phyloP scores from a whole-genome alignment of 1,284 basidiomycete genomes.

The Apiotrichum domesticum region DNA sequence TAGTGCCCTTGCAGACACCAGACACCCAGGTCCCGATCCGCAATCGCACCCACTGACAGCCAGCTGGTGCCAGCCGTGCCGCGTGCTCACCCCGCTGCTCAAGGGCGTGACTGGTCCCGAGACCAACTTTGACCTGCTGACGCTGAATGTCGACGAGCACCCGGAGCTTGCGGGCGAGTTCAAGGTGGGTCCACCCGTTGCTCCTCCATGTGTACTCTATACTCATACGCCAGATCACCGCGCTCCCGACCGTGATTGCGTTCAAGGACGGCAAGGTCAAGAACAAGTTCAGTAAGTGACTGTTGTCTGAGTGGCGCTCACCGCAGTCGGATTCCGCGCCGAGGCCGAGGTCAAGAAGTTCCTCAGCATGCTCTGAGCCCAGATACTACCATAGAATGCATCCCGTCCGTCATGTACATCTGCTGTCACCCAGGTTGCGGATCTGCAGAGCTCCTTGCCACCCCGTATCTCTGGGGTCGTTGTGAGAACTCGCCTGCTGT shows the following conservation, averaged over 20 bases:
- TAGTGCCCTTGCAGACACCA: not conserved
- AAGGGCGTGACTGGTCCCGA: slow-evolving; percentile 38
- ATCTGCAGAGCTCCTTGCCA: slow-evolving; percentile 12
- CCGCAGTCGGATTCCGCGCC: slow-evolving; percentile 38
- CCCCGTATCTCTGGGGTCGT: too few relatives aligned
- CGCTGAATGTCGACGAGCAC: slow-evolving; percentile 42
- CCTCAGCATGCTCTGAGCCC: slow-evolving; percentile 28
- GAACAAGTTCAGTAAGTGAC: slow-evolving; percentile 44
- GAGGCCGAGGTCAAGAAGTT: slow-evolving; percentile 43
- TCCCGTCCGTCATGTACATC: slow-evolving; percentile 12
- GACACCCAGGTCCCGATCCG: not conserved
- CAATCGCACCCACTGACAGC: too few relatives aligned
- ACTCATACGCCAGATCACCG: slow-evolving; percentile 31
- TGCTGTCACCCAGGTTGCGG: slow-evolving; percentile 37
- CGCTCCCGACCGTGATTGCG: slow-evolving; percentile 44
- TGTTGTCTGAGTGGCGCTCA: not conserved
- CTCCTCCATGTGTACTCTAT: not conserved
- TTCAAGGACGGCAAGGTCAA: slow-evolving; percentile 45
- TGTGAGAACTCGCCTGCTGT: too few relatives aligned
- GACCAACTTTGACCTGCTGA: slow-evolving; percentile 38
- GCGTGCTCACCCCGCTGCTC: slow-evolving; percentile 42
- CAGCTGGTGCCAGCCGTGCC: slow-evolving; percentile 47
- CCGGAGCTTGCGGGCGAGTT: slow-evolving; percentile 42
- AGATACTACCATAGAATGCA: too few relatives aligned
- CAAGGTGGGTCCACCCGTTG: slow-evolving; percentile 28